Evolutionary conservation across 805 yeast species (phyloP).

Genomic region (Yarrowia sp.): DNA sequence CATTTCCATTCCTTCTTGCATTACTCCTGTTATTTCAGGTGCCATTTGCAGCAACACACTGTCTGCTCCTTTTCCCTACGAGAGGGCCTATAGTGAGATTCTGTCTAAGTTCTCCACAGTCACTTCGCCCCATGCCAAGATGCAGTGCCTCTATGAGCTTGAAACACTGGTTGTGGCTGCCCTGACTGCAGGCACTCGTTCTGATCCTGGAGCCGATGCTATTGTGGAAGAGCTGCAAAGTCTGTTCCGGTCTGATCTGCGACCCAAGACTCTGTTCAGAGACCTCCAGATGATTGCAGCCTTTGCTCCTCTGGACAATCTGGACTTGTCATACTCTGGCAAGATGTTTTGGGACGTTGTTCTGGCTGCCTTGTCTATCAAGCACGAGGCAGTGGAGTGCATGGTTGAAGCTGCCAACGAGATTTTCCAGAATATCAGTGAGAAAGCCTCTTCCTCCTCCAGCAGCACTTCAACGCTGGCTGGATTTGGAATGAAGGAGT

Average conservation of each 20-base stretch:
- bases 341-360: slow-evolving; percentile 52
- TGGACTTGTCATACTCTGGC: slow-evolving; percentile 47
- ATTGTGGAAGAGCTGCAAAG: slow-evolving; percentile 49
- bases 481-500: slow-evolving; percentile 44
- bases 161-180: slow-evolving; percentile 46
- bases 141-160: slow-evolving; percentile 45
- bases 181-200: slow-evolving; percentile 28
- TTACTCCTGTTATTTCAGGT: slow-evolving; percentile 10
- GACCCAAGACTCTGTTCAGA: slow-evolving; percentile 48
- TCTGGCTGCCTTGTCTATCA: slow-evolving; percentile 48
- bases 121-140: slow-evolving; percentile 46
- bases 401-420: slow-evolving; percentile 44
- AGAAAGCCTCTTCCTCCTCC: slow-evolving; percentile 1
- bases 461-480: slow-evolving; percentile 40
- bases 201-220: slow-evolving; percentile 47
- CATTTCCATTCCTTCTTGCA: slow-evolving; percentile 34
- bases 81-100: slow-evolving; percentile 44
- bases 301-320: slow-evolving; percentile 47
- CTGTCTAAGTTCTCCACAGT: slow-evolving; percentile 43
- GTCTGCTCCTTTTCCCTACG: slow-evolving; percentile 40
- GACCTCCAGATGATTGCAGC: slow-evolving; percentile 50
- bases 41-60: slow-evolving; percentile 33
- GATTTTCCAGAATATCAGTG: slow-evolving; percentile 43
- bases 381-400: slow-evolving; percentile 44
- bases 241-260: slow-evolving; percentile 45